A percentile compares a stretch with the other conserved stretches of the same genome.
phyloP scores from a whole-genome alignment of 2,329 filamentous ascomycete species.

The Cordyceps militaris region DNA sequence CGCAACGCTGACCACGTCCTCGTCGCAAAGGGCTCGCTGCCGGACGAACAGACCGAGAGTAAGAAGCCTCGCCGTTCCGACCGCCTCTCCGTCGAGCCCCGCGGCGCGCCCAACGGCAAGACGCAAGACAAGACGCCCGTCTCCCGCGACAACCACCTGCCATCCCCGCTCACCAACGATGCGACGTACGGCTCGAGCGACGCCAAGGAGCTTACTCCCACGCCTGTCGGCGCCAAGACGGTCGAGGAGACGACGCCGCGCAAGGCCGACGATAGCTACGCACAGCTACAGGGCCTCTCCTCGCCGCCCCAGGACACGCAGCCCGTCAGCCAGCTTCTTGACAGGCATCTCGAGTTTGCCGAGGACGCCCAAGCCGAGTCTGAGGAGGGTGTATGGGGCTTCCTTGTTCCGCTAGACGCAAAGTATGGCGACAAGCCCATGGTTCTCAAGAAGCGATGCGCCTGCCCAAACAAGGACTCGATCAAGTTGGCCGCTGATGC shows the following conservation, averaged over 20 bases:
- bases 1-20: conserved; percentile 15
- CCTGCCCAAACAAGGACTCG: conserved; percentile 55
- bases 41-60: conserved; percentile 55
- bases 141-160: conserved; percentile 61
- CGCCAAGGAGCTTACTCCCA: conserved; percentile 63
- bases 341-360: conserved; percentile 62
- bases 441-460: conserved; percentile 66
- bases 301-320: conserved; percentile 58
- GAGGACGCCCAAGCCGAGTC: conserved; percentile 82
- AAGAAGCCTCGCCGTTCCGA: conserved; percentile 83
- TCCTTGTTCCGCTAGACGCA: conserved; percentile 74
- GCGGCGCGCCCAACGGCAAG: conserved; percentile 13
- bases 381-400: conserved; percentile 89
- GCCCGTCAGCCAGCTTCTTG: conserved; percentile 64
- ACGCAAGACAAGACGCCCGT: conserved; percentile 49
- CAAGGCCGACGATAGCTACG: conserved; percentile 42
- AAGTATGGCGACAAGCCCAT: conserved; percentile 58
- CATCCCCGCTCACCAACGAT: conserved; percentile 68
- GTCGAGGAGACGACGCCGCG: conserved; percentile 47
- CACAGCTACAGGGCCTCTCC: conserved; percentile 39
- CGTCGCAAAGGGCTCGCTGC: conserved; percentile 52
- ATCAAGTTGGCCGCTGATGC: conserved; percentile 30
- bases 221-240: conserved; percentile 55
- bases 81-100: conserved; percentile 44
- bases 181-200: conserved; percentile 51